A percentile compares a stretch with the other conserved stretches of the same genome.
Conservation (phyloP, 1,284 basidiomycete species). For the Irpex sp. region DNA sequence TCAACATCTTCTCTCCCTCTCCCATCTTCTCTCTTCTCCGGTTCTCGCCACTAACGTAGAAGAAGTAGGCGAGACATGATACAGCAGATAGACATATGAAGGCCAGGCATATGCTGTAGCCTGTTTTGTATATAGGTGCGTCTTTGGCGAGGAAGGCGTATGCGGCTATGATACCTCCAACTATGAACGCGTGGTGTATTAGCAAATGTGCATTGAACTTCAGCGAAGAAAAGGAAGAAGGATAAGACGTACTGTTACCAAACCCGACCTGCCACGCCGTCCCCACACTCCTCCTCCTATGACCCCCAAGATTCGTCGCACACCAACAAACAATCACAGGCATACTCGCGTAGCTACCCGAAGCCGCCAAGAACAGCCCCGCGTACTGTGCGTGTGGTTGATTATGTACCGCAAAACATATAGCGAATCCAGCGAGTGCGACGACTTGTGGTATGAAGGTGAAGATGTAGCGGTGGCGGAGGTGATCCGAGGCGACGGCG, state of each 20-base stretch:
- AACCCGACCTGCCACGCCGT: slow-evolving; percentile 23
- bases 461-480: slow-evolving; percentile 21
- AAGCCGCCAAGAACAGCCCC: slow-evolving; percentile 22
- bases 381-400: slow-evolving; percentile 21
- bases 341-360: slow-evolving; percentile 23
- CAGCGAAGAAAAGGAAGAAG: neutral
- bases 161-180: slow-evolving; percentile 22
- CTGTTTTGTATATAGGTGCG: slow-evolving; percentile 17
- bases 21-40: slow-evolving; percentile 17
- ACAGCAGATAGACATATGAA: slow-evolving; percentile 18
- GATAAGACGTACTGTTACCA: slow-evolving; percentile 20
- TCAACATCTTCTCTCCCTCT: slow-evolving; percentile 15
- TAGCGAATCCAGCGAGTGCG: slow-evolving; percentile 18
- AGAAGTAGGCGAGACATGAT: slow-evolving; percentile 17
- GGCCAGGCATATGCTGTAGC: slow-evolving; percentile 19
- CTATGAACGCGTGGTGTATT: slow-evolving; percentile 5
- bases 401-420: slow-evolving; percentile 18
- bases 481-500: slow-evolving; percentile 17
- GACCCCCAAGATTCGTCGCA: slow-evolving; percentile 20
- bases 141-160: slow-evolving; percentile 22
- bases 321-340: slow-evolving; percentile 27
- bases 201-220: neutral
- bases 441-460: slow-evolving; percentile 13
- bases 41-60: slow-evolving; percentile 18
- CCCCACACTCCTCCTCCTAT: slow-evolving; percentile 14